Conservation (phyloP, 129 eudicot species). For the Erigeron canadensis region DNA sequence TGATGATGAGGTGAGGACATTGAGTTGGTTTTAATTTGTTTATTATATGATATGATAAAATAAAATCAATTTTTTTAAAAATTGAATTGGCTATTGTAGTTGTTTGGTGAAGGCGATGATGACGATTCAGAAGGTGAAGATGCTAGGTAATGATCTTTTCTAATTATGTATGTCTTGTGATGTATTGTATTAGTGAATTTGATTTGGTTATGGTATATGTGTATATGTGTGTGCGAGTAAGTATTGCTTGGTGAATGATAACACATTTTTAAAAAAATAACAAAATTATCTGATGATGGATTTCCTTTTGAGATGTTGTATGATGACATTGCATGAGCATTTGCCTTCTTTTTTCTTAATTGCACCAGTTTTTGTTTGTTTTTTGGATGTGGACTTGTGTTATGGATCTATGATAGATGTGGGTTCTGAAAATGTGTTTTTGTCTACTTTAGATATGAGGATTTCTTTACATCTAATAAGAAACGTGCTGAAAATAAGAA, state of each 20-base stretch:
- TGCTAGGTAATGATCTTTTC: slow-evolving; percentile 44
- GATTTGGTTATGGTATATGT: background rate
- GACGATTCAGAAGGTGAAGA: slow-evolving; percentile 29
- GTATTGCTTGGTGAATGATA: background rate
- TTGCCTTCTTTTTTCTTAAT: background rate
- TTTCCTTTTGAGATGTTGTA: background rate
- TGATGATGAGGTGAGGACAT: slow-evolving; percentile 45
- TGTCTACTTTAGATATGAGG: slow-evolving; percentile 52
- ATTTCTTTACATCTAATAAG: slow-evolving; percentile 58
- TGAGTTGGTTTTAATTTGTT: background rate
- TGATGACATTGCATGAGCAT: background rate
- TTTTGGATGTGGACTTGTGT: background rate
- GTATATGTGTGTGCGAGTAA: background rate
- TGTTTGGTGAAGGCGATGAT: slow-evolving; percentile 42
- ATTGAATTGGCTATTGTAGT: slow-evolving; percentile 42
- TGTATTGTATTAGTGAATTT: background rate
- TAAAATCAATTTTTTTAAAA: too few relatives aligned
- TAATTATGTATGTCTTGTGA: background rate
- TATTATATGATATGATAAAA: background rate
- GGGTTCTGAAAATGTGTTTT: slow-evolving; percentile 18
- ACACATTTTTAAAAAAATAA: too few relatives aligned
- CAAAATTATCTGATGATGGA: background rate
- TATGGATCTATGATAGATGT: background rate
- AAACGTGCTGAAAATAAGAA: slow-evolving; percentile 42
- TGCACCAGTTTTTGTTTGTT: background rate